These are phyloP conservation scores for Bisporella sp. DNA, from an alignment of 2,329 filamentous ascomycete genomes.

Conservation along the genomic window DNA sequence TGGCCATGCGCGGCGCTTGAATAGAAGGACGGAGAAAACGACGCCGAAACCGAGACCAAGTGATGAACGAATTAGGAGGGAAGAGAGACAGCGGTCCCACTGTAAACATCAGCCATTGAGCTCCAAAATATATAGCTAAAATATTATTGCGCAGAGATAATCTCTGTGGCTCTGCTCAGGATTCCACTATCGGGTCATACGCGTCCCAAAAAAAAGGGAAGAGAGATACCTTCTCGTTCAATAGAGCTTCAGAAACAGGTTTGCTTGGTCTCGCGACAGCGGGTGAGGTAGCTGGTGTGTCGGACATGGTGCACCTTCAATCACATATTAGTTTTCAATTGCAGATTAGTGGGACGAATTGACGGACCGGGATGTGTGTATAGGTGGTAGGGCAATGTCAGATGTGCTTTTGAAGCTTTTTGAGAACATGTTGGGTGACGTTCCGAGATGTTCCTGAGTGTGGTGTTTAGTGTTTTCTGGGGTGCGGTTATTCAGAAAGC, in stretches of 20 bases:
- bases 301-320: conserved; percentile 16
- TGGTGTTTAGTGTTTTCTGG: no score
- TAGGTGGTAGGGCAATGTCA: no score
- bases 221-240: conserved; percentile 86
- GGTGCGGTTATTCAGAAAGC: no score
- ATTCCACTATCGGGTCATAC: conserved; percentile 15
- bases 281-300: conserved; percentile 39
- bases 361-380: conserved; percentile 10
- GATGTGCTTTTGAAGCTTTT: no score
- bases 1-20: conserved; percentile 97
- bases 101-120: conserved; percentile 31
- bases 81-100: conserved; percentile 99
- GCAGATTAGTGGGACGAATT: conserved; percentile 2
- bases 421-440: no score
- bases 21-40: conserved; percentile 95
- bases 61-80: conserved; percentile 91
- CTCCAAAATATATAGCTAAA: conserved; percentile 1
- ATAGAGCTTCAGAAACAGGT: conserved; percentile 92
- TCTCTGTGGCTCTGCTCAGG: no score
- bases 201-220: conserved; percentile 1
- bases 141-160: no score
- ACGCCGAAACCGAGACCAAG: conserved; percentile 96
- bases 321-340: conserved; percentile 1
- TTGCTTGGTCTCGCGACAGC: conserved; percentile 62
- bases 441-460: no score